These are phyloP conservation scores for Mortierella sp. DNA, from an alignment of 371 early-diverging fungal genomes.

Conservation along the genomic window DNA sequence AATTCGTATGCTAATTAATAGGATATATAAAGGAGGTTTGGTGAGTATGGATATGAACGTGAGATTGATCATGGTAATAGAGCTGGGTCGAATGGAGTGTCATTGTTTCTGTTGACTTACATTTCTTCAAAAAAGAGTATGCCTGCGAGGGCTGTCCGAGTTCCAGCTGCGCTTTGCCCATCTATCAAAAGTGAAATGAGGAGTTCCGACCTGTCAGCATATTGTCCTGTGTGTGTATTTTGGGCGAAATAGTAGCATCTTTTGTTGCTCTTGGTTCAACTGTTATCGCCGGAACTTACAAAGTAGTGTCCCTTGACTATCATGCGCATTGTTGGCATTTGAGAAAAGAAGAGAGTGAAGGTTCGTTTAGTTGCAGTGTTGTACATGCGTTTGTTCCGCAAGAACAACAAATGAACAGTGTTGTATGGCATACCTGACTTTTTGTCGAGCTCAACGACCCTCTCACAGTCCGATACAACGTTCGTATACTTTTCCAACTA, in stretches of 20 bases:
- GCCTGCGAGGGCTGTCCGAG: conserved; percentile 44
- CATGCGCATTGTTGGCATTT: not conserved
- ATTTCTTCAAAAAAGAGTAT: conserved; percentile 35
- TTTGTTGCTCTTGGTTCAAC: not conserved
- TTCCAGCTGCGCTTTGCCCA: conserved; percentile 54
- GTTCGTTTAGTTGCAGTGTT: not conserved
- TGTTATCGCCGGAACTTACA: conserved; percentile 47
- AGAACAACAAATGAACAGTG: not conserved
- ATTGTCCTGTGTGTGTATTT: not conserved
- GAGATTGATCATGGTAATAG: not conserved
- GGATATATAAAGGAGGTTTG: not conserved
- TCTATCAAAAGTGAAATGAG: conserved; percentile 10
- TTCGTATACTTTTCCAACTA: conserved; percentile 69
- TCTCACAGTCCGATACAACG: conserved; percentile 76
- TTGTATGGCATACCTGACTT: conserved; percentile 61
- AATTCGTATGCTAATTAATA: conserved; percentile 42
- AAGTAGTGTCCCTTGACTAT: conserved; percentile 81
- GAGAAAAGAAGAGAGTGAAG: not conserved
- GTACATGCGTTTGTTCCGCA: not conserved
- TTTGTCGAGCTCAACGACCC: conserved; percentile 80
- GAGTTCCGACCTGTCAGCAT: not conserved
- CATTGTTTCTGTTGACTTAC: conserved; percentile 12
- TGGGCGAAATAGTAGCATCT: not conserved
- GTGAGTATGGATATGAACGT: not conserved
- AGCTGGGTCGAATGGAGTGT: too few relatives aligned